Conservation (phyloP, 2,329 filamentous ascomycete genomes). For the Fusarium tupiense region DNA sequence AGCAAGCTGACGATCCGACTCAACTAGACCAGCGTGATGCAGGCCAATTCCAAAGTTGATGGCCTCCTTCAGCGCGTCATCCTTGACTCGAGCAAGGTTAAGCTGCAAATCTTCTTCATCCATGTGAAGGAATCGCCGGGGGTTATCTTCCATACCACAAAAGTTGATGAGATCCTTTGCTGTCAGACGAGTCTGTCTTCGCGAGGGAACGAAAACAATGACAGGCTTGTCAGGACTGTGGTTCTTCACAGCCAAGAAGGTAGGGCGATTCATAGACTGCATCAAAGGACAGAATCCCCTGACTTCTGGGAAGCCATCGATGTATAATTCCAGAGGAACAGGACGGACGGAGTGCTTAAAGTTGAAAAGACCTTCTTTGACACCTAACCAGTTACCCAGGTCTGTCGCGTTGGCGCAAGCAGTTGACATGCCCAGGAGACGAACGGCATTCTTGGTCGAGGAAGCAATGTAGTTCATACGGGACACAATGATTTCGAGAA, state of each 20-base stretch:
- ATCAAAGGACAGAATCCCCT: slow-evolving; percentile 96
- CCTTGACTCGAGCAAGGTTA: slow-evolving; percentile 90
- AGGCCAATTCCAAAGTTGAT: slow-evolving; percentile 96
- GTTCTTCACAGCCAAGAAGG: slow-evolving; percentile 94
- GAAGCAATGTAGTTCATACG: slow-evolving; percentile 99
- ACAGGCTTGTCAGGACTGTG: slow-evolving; percentile 97
- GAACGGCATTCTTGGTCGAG: slow-evolving; percentile 87
- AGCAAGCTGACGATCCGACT: slow-evolving; percentile 88
- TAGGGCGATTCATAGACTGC: slow-evolving; percentile 99
- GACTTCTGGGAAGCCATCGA: slow-evolving; percentile 95
- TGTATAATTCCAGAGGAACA: slow-evolving; percentile 94
- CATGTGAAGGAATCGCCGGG: slow-evolving; percentile 91
- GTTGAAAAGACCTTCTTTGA: slow-evolving; percentile 96
- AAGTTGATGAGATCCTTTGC: slow-evolving; percentile 97
- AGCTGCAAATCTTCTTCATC: slow-evolving; percentile 91
- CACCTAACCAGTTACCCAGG: slow-evolving; percentile 94
- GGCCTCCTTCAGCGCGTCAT: slow-evolving; percentile 92
- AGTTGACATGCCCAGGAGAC: slow-evolving; percentile 98
- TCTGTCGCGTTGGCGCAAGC: slow-evolving; percentile 96
- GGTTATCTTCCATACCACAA: slow-evolving; percentile 98
- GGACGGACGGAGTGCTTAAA: slow-evolving; percentile 97
- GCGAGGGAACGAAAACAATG: slow-evolving; percentile 97
- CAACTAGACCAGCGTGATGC: slow-evolving; percentile 95
- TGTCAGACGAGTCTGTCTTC: slow-evolving; percentile 92
- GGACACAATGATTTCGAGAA: slow-evolving; percentile 94